Conservation (phyloP, 164 flowering plant genomes). For the Kingdonia uniflora region DNA sequence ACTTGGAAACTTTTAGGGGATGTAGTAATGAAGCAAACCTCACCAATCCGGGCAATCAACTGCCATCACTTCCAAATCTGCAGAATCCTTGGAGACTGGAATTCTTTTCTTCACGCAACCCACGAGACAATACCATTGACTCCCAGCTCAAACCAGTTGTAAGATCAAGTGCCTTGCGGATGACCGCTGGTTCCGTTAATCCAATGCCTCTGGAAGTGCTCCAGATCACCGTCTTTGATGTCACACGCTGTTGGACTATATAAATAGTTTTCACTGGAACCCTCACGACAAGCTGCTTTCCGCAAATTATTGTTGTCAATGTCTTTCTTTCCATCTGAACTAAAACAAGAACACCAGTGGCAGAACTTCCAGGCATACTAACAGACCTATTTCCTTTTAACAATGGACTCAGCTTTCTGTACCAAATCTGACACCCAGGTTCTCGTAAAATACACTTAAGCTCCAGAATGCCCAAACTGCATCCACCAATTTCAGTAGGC, state of each 20-base stretch:
- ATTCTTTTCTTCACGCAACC: slow-evolving; percentile 27
- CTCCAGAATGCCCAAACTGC: slow-evolving; percentile 40
- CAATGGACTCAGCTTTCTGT: slow-evolving; percentile 4
- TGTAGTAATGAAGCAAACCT: slow-evolving; percentile 33
- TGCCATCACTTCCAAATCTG: slow-evolving; percentile 16
- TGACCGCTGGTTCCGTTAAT: not conserved
- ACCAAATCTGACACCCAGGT: slow-evolving; percentile 52
- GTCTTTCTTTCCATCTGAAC: not conserved
- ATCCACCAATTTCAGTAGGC: slow-evolving; percentile 53
- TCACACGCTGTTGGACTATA: not conserved
- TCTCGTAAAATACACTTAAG: slow-evolving; percentile 45
- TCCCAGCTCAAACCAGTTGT: too few relatives aligned
- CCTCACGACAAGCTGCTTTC: not conserved
- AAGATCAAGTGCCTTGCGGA: too few relatives aligned
- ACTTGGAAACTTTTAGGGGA: too few relatives aligned
- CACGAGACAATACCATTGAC: slow-evolving; percentile 46
- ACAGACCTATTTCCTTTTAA: not conserved
- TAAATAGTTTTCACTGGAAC: too few relatives aligned
- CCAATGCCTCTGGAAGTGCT: not conserved
- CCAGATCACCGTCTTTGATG: not conserved
- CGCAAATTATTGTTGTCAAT: not conserved
- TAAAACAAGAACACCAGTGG: not conserved
- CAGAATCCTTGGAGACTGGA: slow-evolving; percentile 15
- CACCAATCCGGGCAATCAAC: slow-evolving; percentile 53
- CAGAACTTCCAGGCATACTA: not conserved